Evolutionary conservation across 805 yeast species (phyloP), one percentile per base, ranked within the genome.

Genomic region (Candida piceae): DNA sequence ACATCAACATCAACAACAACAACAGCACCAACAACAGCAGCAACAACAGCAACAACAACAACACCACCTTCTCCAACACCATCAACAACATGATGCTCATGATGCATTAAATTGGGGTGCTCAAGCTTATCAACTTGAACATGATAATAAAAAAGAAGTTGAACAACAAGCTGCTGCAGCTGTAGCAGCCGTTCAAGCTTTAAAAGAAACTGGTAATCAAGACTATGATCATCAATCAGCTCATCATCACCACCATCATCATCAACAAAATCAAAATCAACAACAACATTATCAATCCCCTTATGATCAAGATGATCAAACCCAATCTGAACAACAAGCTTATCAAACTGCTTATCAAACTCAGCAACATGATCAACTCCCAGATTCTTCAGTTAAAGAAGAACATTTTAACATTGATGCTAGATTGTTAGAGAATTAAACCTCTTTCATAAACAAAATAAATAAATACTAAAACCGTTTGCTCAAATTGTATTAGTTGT

Each of bases 321-420:
- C 33, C 9, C 40, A 23, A 16, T 24, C 23, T 22, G 33, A 34
- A 16, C 42, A 31, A 20, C 45, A 34, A 24, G 28, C 16, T 19
- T 12, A 16, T 15, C 16, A 16, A n/a, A 12, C 8, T 8, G 29
- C 16, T 17, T 29, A 35, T 16, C 43, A 34, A 27, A 41, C 38
- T 21, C 45, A 39, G 20, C 16, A 40, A 9, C 17, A 36, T 12
- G 37, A 38, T 11, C 35, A 29, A 13, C 7, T 24, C 12, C 26
- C 7, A 24, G 26, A 24, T 12, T 13, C 26, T 12, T 9, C 32
- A 4, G 36, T 24, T 9, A 49, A 48, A 31, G 58, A 50, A 21
- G 57, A 52, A 25, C 53, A 52, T 29, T 51, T 54, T 41, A 53
- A 50, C 30, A 53, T 55, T 29, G 58, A 55, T 32, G 59, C 52